Evolutionary conservation across 306 rosid genomes (phyloP), one percentile per base, ranked within the genome.

Genomic region (Cicer bijugum): DNA sequence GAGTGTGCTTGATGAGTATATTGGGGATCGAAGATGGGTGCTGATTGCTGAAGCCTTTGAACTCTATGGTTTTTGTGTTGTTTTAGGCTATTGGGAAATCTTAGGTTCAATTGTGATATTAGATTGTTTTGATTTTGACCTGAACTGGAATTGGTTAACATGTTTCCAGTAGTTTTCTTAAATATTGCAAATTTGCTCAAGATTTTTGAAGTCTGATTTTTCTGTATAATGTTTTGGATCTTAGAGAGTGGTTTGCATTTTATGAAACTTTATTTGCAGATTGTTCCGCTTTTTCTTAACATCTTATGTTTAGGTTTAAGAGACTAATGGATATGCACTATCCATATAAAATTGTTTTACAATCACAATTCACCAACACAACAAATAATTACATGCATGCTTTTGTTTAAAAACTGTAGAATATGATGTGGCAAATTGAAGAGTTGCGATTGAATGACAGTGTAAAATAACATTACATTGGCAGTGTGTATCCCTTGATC

Each of bases 1-100:
- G 63, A 66, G 55, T 74, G 57, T 56, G 44, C 43, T 80, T 72
- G 78, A 81, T 81, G 46, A 63, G 73, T 23, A 12, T 67, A 33
- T 15, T 15, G 50, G n/a, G 69, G 74, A 69, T 75, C 69, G 48
- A 35, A 51, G 53, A 44, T 72, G 15, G 45, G 35, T 28, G 19
- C 46, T 43, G 16, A 58, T 33, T 59, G 65, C 39, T 59, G 6
- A 33, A 35, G 67, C 72, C 68, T 73, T 71, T 68, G 43, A 28
- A 14, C 40, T 63, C 12, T 69, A 14, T n/a, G 38, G 23, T 53
- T 38, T 69, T 11, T 52, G 14, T 39, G 64, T 35, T 66, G 47
- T 72, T 53, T 69, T 44, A 17, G 56, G 60, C 44, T 61, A 61
- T 56, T 46, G 48, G 15, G 66, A 14, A 52, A 45, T 76, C 3